Base-by-base conservation (phyloP, 768 basidiomycete genomes). In the Pulveroboletus sp. region DNA sequence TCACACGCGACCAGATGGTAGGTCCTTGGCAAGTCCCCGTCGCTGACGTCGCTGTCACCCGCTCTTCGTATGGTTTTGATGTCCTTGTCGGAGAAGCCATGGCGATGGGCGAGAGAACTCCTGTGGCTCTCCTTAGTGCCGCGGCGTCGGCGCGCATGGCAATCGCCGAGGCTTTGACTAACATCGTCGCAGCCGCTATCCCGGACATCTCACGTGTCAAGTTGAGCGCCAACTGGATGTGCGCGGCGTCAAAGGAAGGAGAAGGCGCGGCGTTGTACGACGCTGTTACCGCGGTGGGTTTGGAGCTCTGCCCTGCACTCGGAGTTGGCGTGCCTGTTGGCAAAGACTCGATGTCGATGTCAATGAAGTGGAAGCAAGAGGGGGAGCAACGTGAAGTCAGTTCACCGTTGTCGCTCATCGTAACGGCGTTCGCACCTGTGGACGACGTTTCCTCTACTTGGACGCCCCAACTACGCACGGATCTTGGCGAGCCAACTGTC, bases 211-310 rank as follows among this genome's bases (percentile, higher is more conserved):
- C 77, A 3, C 74, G 77, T 49, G 81, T 96, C 61, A 99, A 99
- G 70, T 77, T 99, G n/a, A 94, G 92, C 55, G 95, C 95, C 39
- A 99, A 99, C 68, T 99, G 96, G 96, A 99, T 99, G 96, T 93
- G 89, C 51, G 93, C 94, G 4, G 91, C 95, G 6, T 85, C 83
- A 9, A 88, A 88, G 64, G 75, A 82, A 59, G 87, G 94, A 38
- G 95, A 98, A 63, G 95, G 95, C 11, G 83, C 84, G 1, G 85
- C 78, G 11, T 75, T 99, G 47, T 98, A 95, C 68, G 89, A 86
- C 50, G 95, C 94, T 20, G 90, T 92, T 9, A 72, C 84, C 48
- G 90, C 96, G 6, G 80, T 98, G 39, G 96, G 95, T 11, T 78
- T 93, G 76, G 92, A 94, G 47, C 75, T 99, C 20, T 99, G 96